Base-by-base conservation (phyloP, 768 basidiomycete genomes). In the Amanita phalloides region DNA sequence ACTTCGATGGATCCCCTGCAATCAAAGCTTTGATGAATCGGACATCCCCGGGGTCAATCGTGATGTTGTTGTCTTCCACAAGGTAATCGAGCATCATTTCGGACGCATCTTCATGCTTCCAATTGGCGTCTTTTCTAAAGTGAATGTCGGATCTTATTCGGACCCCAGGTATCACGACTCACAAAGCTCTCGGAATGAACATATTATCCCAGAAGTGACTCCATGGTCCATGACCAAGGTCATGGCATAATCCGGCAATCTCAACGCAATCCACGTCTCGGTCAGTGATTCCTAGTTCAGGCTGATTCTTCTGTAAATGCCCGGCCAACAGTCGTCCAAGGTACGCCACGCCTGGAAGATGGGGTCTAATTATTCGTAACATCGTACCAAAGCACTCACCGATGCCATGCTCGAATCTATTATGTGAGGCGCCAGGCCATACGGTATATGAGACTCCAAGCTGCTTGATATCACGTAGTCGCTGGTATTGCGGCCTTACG, bases 151-250 rank as follows among this genome's bases (percentile, higher is more conserved):
- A 48, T 11, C 32, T 11, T 21, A n/a, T 30, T 20, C 13, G 13
- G 25, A 44, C 8, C 28, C 38, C 25, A 7, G 20, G 3, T 17
- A 51, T 35, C 28, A 39, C 33, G n/a, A 72, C 78, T 58, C 59
- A 88, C 88, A 79, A 55, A 1, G 78, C 81, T 3, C 58, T 52
- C 0, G 86, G 86, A 48, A 92, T 88, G 63, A 88, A 90, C 48
- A 70, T 60, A 6, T 68, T 66, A 56, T 92, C 89, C 83, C 86
- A 92, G 6, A 91, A 82, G 62, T 92, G 90, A 53, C 81, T 84
- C 81, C 85, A 90, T 0, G 89, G 89, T 0, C 90, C 90, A 58
- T 90, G 89, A 0, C 87, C 89, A 3, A 91, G 76, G 63, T 91
- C 89, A 57, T 91, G 90, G 52, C 88, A 90, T 2, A 90, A 69